Percentiles rank a stretch among this genome's conserved stretches.
Conservation (phyloP, 2,329 filamentous ascomycete genomes). For the Knoxdaviesia proteae region DNA sequence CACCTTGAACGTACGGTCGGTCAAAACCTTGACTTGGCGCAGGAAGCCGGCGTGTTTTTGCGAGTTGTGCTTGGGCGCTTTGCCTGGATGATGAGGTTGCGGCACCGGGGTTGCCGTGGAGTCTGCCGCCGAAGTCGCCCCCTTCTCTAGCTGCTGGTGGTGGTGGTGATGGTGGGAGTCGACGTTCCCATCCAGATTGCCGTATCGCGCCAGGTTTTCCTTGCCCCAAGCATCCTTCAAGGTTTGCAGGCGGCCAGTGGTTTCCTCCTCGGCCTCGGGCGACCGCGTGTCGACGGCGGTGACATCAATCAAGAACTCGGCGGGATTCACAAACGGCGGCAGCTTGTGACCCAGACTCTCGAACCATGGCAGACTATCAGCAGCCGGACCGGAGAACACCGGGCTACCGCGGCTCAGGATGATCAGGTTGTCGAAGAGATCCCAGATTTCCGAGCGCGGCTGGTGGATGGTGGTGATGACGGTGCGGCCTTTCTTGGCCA, state of each 20-base stretch:
- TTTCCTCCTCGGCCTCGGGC: slow-evolving; percentile 40
- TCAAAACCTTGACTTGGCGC: slow-evolving; percentile 45
- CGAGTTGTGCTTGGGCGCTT: background rate
- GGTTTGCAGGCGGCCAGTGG: slow-evolving; percentile 34
- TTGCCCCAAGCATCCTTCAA: slow-evolving; percentile 39
- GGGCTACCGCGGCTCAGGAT: slow-evolving; percentile 46
- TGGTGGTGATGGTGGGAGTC: slow-evolving; percentile 1
- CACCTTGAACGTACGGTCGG: slow-evolving; percentile 45
- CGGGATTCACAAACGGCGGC: slow-evolving; percentile 56
- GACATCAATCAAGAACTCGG: slow-evolving; percentile 55
- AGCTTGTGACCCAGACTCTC: slow-evolving; percentile 35
- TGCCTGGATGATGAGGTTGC: no score
- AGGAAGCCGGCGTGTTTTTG: slow-evolving; percentile 31
- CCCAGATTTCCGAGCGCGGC: slow-evolving; percentile 62
- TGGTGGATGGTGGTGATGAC: slow-evolving; percentile 60
- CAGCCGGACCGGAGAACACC: slow-evolving; percentile 42
- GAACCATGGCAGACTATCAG: slow-evolving; percentile 44
- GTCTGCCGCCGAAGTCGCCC: no score
- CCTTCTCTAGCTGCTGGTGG: no score
- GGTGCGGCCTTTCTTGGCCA: slow-evolving; percentile 48
- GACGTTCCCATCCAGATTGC: background rate
- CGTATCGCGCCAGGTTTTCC: slow-evolving; percentile 13
- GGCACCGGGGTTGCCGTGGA: no score
- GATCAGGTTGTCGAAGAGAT: slow-evolving; percentile 51
- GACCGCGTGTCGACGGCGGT: slow-evolving; percentile 55